These are phyloP conservation scores for Galerina marginata DNA, from an alignment of 768 basidiomycete species.

Conservation along the genomic window DNA sequence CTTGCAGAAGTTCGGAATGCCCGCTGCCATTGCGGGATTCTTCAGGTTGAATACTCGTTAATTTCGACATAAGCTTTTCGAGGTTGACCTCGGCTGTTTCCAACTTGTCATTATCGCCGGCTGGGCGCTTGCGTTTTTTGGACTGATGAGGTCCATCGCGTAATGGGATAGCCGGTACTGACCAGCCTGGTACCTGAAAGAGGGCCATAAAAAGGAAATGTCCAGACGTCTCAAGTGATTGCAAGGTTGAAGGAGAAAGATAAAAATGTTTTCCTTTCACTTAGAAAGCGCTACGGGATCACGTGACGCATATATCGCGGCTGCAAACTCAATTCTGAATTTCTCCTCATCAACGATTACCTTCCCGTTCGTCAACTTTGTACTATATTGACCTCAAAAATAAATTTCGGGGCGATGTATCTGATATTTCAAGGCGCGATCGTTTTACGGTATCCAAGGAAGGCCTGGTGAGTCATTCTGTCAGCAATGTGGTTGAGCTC, in stretches of 20 bases:
- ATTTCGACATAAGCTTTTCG: conserved; percentile 62
- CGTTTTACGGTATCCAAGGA: no score
- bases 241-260: no score
- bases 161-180: conserved; percentile 50
- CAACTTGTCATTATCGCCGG: conserved; percentile 40
- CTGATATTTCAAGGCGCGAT: no score
- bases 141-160: conserved; percentile 38
- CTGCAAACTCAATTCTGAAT: no score
- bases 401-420: no score
- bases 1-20: no score
- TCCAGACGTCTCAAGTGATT: neutral
- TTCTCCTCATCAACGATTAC: no score
- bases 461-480: no score
- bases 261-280: no score
- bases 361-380: no score
- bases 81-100: conserved; percentile 54
- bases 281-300: neutral
- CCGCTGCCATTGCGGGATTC: conserved; percentile 14
- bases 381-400: no score
- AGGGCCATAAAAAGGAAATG: conserved; percentile 19
- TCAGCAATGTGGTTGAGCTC: no score
- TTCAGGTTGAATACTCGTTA: conserved; percentile 35
- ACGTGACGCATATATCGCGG: neutral
- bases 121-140: conserved; percentile 61
- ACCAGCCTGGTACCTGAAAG: conserved; percentile 77